Evolutionary conservation across 495 filamentous ascomycete genomes (phyloP), one percentile per base, ranked within the genome.

Genomic region (Massariosphaeria phaeospora): DNA sequence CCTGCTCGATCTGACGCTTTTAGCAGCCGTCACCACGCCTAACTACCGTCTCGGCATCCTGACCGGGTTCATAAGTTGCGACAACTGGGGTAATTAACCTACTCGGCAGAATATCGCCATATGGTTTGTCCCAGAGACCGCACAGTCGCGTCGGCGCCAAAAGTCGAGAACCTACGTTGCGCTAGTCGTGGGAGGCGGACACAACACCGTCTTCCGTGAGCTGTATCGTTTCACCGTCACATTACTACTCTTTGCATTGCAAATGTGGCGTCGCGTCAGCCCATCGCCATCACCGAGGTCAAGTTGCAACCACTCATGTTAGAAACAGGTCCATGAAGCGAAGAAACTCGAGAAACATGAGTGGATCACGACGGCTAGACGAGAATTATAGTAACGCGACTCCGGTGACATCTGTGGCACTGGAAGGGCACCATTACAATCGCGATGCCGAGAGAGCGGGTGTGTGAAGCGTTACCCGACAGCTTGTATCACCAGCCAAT

Each of bases 351-450:
- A 36, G 36, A 42, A 15, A 12, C 20, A 17, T 24, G 11, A 31
- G 12, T 20, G 15, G 13, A 11, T 25, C 23, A 31, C 25, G 29
- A 27, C 6, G 18, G 35, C 38, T 3, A 30, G 38, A 53, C 50
- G 50, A 53, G 38, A 53, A 53, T 27, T 25, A 53, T n/a, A n/a
- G n/a, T 26, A 53, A 53, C 18, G 50, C 39, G 27, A 35, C 35
- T 3, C 39, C 21, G 27, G 50, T 53, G 50, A 34, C 38, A 53
- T 45, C 23, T 36, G 50, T 53, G 39, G 27, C 18, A 53, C 50
- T 21, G 8, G 8, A 13, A 21, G 24, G 23, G 21, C 36, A 18
- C 31, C 17, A 15, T 23, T 20, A 44, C 12, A 44, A 35, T 20
- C 39, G 40, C 23, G 23, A n/a, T n/a, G n/a, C n/a, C 50, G 9